Percentiles rank a stretch among this genome's conserved stretches.
These are phyloP conservation scores for Fusarium palustre DNA, from an alignment of 2,329 filamentous ascomycete genomes.

Conservation along the genomic window DNA sequence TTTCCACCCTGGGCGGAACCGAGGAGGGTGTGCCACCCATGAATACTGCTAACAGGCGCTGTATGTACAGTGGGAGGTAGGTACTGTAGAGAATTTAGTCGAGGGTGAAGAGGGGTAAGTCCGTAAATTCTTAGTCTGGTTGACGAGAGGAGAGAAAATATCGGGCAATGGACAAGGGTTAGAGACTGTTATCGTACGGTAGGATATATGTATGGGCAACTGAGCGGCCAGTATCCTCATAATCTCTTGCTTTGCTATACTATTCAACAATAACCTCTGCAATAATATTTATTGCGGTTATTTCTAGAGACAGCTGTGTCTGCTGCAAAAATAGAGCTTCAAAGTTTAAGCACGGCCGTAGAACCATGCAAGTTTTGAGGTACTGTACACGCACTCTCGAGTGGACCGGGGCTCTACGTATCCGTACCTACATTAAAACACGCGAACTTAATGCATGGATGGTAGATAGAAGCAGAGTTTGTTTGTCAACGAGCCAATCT, in stretches of 20 bases:
- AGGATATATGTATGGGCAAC: background rate
- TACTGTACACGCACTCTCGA: conserved; percentile 1
- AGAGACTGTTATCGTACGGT: background rate
- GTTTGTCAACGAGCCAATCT: background rate
- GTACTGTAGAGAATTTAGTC: conserved; percentile 15
- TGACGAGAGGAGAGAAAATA: conserved; percentile 18
- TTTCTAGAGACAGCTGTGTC: background rate
- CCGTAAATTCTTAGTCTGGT: conserved; percentile 11
- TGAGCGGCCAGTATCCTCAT: background rate
- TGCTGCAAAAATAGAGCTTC: background rate
- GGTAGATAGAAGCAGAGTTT: background rate
- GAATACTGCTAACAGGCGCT: background rate
- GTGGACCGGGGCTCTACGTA: conserved; percentile 3
- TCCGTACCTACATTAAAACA: conserved; percentile 10
- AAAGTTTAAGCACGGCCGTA: conserved; percentile 6
- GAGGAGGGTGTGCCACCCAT: conserved; percentile 32
- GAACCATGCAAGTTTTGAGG: conserved; percentile 1
- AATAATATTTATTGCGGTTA: background rate
- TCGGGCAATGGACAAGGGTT: background rate
- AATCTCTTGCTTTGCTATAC: background rate
- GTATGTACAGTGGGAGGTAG: background rate
- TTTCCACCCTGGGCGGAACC: conserved; percentile 13
- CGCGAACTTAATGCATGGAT: conserved; percentile 10
- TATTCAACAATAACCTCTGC: background rate
- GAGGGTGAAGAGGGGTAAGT: conserved; percentile 30